These are phyloP conservation scores for Polychaeton citri DNA, from an alignment of 2,329 filamentous ascomycete species.

Conservation along the genomic window DNA sequence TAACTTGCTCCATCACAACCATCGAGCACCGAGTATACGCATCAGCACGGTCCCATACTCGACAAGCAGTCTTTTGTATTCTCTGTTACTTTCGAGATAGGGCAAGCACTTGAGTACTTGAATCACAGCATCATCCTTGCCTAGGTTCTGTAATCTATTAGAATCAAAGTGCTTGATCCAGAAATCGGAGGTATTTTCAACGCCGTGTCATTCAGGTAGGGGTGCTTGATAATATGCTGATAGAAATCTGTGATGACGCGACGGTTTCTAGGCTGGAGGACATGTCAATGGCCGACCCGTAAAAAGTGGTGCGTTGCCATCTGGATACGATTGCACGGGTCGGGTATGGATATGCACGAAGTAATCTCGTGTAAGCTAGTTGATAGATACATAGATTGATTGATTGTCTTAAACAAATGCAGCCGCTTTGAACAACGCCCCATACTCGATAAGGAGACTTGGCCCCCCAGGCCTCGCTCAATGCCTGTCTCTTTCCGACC, in stretches of 20 bases:
- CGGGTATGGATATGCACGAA: too few species aligned
- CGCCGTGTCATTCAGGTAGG: neutral
- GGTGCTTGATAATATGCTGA: constrained; percentile 1
- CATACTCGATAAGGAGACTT: too few species aligned
- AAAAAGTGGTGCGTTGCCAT: too few species aligned
- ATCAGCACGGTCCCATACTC: neutral
- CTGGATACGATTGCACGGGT: too few species aligned
- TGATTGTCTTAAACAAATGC: too few species aligned
- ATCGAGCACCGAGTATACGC: neutral
- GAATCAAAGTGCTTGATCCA: neutral
- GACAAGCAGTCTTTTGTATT: neutral
- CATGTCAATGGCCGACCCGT: too few species aligned
- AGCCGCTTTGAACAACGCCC: too few species aligned
- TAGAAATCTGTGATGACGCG: constrained; percentile 1
- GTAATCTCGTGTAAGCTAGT: too few species aligned
- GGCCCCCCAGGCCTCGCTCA: too few species aligned
- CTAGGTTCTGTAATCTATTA: neutral
- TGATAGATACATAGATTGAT: too few species aligned
- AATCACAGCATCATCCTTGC: neutral
- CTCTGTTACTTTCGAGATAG: neutral
- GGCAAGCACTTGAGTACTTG: neutral
- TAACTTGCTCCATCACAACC: constrained; percentile 1
- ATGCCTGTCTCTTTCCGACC: too few species aligned
- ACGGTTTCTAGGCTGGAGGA: neutral
- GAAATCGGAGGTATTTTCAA: constrained; percentile 1